Evolutionary conservation across 2,329 filamentous ascomycete species (phyloP), one percentile per base, ranked within the genome.

Genomic region (Nemania sp.): DNA sequence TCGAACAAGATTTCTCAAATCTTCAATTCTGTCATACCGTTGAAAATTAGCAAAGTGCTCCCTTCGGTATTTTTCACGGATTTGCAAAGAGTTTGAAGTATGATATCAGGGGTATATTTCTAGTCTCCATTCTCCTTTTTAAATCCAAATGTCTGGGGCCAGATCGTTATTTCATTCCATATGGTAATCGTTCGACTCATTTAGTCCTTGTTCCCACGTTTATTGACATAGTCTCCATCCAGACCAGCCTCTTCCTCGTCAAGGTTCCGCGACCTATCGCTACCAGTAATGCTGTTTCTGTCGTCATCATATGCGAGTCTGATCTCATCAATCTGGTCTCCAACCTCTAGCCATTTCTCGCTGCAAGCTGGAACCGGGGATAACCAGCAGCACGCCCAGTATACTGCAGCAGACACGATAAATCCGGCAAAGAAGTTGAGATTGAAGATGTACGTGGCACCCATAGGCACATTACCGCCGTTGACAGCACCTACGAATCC

Each of bases 391-490:
- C 96, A 76, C 0, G 70, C 49, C 75, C 82, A 95, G 73, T 97
- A 97, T 6, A 86, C 73, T 0, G 60, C 67, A 0, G 76, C 76
- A 0, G 90, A 82, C 9, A 95, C 81, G 41, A 90, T 77, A 68
- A 96, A 92, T 0, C 92, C 92, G 37, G 82, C 81, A 70, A 97
- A 95, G 76, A 92, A 97, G 72, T 96, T 96, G 64, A 97, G 67
- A 61, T 91, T 89, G 77, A 96, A 97, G 55, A 97, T 84, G 67
- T 95, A 95, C 1, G 81, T 84, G 2, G 93, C 92, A 1, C 88
- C 91, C 5, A 82, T 76, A 0, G 93, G 92, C 0, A 96, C 90
- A 1, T 63, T 59, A 14, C 61, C 64, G 15, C 66, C 69, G 1
- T 90, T 90, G 22, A 96, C 81, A 0, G 89, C 91, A 2, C 90